phyloP scores from a whole-genome alignment of 306 rosid genomes.

The Pueraria montana region DNA sequence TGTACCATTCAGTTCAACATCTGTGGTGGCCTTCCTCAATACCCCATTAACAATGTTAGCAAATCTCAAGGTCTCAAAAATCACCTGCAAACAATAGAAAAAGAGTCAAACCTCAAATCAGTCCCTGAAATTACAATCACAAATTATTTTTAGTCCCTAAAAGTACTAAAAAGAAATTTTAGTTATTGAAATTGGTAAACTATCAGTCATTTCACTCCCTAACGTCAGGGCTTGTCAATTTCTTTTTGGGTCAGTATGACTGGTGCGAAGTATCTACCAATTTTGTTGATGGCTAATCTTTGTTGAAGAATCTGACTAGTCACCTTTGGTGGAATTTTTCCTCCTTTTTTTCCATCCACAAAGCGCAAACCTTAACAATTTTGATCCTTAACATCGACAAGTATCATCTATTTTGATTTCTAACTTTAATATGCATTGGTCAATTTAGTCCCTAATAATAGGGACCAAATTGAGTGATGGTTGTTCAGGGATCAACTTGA shows the following conservation, averaged over 20 bases:
- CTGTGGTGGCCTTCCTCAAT: conserved; percentile 68
- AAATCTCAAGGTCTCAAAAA: conserved; percentile 77
- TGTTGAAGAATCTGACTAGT: too few species aligned
- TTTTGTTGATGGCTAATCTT: too few species aligned
- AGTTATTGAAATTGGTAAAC: not conserved
- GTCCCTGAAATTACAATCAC: not conserved
- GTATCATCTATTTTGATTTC: not conserved
- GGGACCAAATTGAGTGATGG: not conserved
- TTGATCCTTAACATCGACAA: not conserved
- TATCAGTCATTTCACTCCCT: not conserved
- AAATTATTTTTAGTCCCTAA: not conserved
- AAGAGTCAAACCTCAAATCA: not conserved
- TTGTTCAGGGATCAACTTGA: not conserved
- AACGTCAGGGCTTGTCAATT: not conserved
- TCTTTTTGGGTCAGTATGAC: too few species aligned
- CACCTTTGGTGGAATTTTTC: too few species aligned
- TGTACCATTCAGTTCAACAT: conserved; percentile 76
- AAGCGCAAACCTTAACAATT: too few species aligned
- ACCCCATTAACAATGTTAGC: conserved; percentile 85
- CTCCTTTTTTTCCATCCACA: too few species aligned
- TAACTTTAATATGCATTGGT: not conserved
- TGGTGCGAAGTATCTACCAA: too few species aligned
- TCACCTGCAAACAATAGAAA: conserved; percentile 60
- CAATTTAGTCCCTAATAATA: not conserved
- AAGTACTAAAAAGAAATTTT: not conserved